These are phyloP conservation scores for Vitis rotundifolia DNA, from an alignment of 164 flowering plant genomes.

Conservation along the genomic window DNA sequence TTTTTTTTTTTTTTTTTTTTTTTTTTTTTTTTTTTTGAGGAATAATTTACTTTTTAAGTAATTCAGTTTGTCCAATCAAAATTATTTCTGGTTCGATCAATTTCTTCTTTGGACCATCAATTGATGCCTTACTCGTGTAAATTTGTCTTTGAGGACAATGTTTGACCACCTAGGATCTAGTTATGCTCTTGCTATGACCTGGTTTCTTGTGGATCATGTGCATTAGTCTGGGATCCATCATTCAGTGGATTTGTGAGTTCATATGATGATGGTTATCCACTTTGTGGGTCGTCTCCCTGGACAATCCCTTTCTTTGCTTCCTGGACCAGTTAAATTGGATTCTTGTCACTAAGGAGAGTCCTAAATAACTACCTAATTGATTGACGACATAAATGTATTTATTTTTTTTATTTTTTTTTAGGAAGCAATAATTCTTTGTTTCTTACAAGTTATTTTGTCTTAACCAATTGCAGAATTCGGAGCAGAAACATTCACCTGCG, in stretches of 20 bases:
- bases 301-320: not conserved
- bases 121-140: not conserved
- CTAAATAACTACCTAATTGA: too few species aligned
- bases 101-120: too few species aligned
- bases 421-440: not conserved
- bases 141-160: not conserved
- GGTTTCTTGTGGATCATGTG: not conserved
- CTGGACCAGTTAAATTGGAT: not conserved
- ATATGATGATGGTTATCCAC: not conserved
- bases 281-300: not conserved
- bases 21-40: too few species aligned
- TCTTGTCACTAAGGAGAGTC: too few species aligned
- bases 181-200: not conserved
- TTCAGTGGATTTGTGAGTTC: not conserved
- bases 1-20: too few species aligned
- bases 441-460: not conserved
- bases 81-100: too few species aligned
- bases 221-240: not conserved
- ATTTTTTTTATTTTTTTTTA: too few species aligned
- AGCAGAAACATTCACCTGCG: conserved; percentile 53
- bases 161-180: too few species aligned
- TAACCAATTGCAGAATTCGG: conserved; percentile 38
- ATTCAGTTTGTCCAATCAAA: too few species aligned
- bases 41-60: too few species aligned
- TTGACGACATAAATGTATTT: too few species aligned